Conservation (phyloP, 176 grass and related monocot genomes). For the Cocos nucifera region DNA sequence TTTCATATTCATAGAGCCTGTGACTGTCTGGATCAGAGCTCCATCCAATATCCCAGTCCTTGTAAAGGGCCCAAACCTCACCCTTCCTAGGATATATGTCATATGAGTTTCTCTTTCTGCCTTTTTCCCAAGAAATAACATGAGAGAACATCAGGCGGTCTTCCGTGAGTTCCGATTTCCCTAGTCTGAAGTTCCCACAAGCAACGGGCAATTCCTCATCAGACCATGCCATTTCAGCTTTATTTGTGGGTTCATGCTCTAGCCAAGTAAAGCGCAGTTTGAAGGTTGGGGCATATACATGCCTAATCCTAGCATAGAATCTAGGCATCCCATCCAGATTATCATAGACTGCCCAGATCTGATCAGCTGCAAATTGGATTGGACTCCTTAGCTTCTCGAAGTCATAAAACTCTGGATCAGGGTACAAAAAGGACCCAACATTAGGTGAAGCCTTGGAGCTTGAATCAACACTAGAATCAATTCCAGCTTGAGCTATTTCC, state of each 20-base stretch:
- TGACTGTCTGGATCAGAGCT: conserved; percentile 27
- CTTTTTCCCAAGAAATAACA: conserved; percentile 31
- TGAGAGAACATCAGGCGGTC: conserved; percentile 63
- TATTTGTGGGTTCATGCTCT: conserved; percentile 28
- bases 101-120: conserved; percentile 30
- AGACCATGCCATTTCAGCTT: conserved; percentile 43
- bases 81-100: conserved; percentile 71
- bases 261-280: conserved; percentile 59
- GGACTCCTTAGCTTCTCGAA: conserved; percentile 43
- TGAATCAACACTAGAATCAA: too few species aligned
- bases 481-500: conserved; percentile 18
- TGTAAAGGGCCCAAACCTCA: conserved; percentile 80
- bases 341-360: conserved; percentile 75
- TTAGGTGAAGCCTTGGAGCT: conserved; percentile 1
- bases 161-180: conserved; percentile 27
- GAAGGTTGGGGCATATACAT: conserved; percentile 35
- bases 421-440: conserved; percentile 19
- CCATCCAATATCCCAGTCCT: conserved; percentile 68
- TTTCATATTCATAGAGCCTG: conserved; percentile 44
- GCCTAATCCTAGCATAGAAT: conserved; percentile 67
- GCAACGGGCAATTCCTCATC: conserved; percentile 63
- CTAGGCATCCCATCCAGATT: conserved; percentile 50
- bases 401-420: conserved; percentile 63
- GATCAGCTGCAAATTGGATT: conserved; percentile 41
- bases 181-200: conserved; percentile 60